Conservation (phyloP, 208 protist genomes). For the Naegleria fowleri region DNA sequence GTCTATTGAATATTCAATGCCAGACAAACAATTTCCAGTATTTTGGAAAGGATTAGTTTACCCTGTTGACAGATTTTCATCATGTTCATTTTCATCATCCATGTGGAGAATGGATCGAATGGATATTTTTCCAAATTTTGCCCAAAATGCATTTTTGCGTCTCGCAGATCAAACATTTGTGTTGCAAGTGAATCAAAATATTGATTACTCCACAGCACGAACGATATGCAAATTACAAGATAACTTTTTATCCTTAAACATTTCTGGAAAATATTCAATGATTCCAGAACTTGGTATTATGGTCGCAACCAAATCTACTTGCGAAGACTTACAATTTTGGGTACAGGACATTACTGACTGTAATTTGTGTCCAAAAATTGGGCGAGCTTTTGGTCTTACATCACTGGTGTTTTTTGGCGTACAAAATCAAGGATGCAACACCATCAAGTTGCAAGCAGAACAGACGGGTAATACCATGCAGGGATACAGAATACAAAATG, state of each 20-base stretch:
- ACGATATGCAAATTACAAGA: neutral
- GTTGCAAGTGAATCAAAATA: neutral
- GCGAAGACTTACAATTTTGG: neutral
- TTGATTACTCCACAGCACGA: neutral
- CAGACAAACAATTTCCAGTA: neutral
- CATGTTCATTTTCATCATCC: neutral
- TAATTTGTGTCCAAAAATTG: neutral
- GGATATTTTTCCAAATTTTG: neutral
- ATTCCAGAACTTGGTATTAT: neutral
- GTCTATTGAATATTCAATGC: neutral
- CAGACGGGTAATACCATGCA: neutral
- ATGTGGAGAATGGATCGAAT: neutral
- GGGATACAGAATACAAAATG: too few relatives aligned
- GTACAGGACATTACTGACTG: neutral
- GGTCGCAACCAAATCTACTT: neutral
- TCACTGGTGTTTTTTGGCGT: neutral
- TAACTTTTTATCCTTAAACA: neutral
- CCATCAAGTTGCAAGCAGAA: neutral
- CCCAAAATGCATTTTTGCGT: neutral
- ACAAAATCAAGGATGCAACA: neutral
- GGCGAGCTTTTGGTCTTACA: neutral
- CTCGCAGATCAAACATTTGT: neutral
- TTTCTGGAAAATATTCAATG: neutral
- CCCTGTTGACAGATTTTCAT: neutral
- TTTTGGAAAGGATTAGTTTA: neutral